Base-by-base conservation (phyloP, 371 early-diverging fungal species). In the Haplosporangium sp. region DNA sequence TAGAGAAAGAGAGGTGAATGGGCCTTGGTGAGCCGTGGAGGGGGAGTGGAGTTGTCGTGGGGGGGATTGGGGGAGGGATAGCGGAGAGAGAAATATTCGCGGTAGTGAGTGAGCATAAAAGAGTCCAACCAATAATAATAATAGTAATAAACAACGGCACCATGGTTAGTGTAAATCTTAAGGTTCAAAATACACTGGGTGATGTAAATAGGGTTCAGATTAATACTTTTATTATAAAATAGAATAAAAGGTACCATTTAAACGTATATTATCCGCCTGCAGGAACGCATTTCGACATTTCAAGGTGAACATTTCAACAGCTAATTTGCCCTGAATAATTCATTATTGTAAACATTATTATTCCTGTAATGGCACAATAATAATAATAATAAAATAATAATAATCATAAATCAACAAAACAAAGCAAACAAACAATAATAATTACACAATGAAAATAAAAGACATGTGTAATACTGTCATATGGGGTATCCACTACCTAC, bases 1-100 rank as follows among this genome's bases (percentile, higher is more conserved):
- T 34, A 61, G 60, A 44, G 52, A 60, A 68, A 64, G 62, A 58
- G 57, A 57, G 65, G 58, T 44, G 44, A 66, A 45, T 45, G 20
- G 19, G 63, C 42, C 52, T 19, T 27, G 47, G 57, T 42, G 63
- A 71, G 71, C 71, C 63, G 72, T 76, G 72, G 72, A 63, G 71
- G 38, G 40, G 58, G 27, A 59, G 50, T 27, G 27, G 27, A 27
- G 27, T 27, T 27, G 27, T 27, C 27, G 63, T 50, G 40, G 47
- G 34, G 8, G 62, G 10, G 55, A 55, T 8, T 55, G 35, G 35
- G 10, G 55, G 55, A 10, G 50, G 15, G 15, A 5, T 11, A 50
- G 50, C 50, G 50, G 50, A 50, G 50, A 6, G 4, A 50, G 50
- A n/a, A 50, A 50, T 50, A n/a, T 7, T 7, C n/a, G n/a, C 50